Evolutionary conservation across 2,329 filamentous ascomycete genomes (phyloP), one percentile per base, ranked within the genome.

Genomic region (Nemania sp.): DNA sequence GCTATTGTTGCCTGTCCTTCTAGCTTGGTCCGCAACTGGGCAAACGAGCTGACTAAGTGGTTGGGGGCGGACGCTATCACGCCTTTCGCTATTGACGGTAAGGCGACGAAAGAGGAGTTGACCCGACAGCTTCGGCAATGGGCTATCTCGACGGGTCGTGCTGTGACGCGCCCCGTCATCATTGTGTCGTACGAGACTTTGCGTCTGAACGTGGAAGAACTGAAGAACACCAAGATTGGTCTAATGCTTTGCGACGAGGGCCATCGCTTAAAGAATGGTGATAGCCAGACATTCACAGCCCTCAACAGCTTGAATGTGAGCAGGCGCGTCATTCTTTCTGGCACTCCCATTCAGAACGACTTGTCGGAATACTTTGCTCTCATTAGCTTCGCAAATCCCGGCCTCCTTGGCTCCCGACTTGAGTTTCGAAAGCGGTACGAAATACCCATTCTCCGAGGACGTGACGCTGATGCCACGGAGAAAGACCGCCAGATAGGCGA

Each of bases 131-230:
- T 99, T 65, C 89, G 91, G 39, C 95, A 98, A 74, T 99, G 95
- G 95, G 91, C 92, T 1, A 95, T 97, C 71, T 87, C 94, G 4
- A 92, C 86, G 34, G 95, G 95, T n/a, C 89, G 96, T 50, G 82
- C 92, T 12, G 88, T 99, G 20, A 95, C 93, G 2, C 84, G 95
- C 37, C 95, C 95, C 0, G 93, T 98, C 37, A 90, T 99, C 54
- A 99, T 99, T 60, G 93, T 99, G 43, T 99, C 95, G 0, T 99
- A 99, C 72, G 95, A 99, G 76, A 98, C 95, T 0, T 81, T 99
- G 15, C 89, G 95, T 57, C 80, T 98, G 55, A 95, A 99, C 69
- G 90, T 92, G 13, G 91, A 96, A 40, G 91, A 96, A 75, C 84
- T 99, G 55, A 94, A 90, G 70, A 88, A 95, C 71, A 93, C 91